Percentiles rank a stretch among this genome's conserved stretches.
Evolutionary conservation across 257 asterid genomes (phyloP).

Genomic region (Primulina eburnea): DNA sequence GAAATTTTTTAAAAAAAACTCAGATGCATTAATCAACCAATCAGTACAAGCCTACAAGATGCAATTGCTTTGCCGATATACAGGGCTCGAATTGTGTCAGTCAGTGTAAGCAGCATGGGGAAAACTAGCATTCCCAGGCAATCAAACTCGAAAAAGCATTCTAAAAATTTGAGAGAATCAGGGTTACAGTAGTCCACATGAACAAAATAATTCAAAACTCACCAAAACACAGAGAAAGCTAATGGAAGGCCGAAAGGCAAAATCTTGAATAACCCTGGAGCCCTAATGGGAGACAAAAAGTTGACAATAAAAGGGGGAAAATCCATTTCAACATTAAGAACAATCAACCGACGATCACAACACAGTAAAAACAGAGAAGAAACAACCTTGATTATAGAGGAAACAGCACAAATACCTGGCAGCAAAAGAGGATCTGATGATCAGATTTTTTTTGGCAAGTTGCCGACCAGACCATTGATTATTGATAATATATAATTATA

Average conservation of each 20-base stretch:
- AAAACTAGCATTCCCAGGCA: not conserved
- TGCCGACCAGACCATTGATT: too few species aligned
- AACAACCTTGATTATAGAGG: not conserved
- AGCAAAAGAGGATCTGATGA: constrained; percentile 38
- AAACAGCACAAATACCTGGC: constrained; percentile 28
- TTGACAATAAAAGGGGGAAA: constrained; percentile 1
- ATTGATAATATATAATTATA: too few species aligned
- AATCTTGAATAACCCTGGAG: not conserved
- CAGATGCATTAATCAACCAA: not conserved
- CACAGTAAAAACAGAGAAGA: not conserved
- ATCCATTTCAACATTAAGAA: not conserved
- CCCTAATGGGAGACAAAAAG: not conserved
- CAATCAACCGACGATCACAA: not conserved
- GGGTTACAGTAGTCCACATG: not conserved
- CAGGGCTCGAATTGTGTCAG: not conserved
- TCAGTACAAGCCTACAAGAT: not conserved
- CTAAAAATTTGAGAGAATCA: not conserved
- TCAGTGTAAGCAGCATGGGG: not conserved
- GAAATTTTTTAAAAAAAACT: not conserved
- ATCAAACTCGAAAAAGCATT: not conserved
- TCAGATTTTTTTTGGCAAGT: constrained; percentile 10
- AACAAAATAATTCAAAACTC: too few species aligned
- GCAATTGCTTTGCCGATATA: not conserved
- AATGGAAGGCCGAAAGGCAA: not conserved
- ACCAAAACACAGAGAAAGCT: not conserved